These are phyloP conservation scores for Macrolepiota dolichaula DNA, from an alignment of 768 basidiomycete genomes.

Conservation along the genomic window DNA sequence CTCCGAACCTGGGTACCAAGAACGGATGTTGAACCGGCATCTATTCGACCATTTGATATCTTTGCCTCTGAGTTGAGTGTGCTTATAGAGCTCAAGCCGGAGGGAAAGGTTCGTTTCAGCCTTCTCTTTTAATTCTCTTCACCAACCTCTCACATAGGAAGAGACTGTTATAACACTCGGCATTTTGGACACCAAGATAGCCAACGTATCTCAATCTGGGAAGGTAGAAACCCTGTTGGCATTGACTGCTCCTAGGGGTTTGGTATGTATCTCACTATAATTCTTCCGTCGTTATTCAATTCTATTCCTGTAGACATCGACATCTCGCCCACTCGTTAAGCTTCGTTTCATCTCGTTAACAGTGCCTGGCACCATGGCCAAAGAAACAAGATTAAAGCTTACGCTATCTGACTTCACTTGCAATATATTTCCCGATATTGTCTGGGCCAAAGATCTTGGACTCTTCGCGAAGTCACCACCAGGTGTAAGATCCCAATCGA, in stretches of 20 bases:
- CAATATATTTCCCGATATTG: constrained; percentile 56
- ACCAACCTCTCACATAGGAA: neutral
- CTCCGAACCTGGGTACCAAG: constrained; percentile 19
- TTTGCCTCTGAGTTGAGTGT: constrained; percentile 6
- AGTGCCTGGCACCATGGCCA: constrained; percentile 58
- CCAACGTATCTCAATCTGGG: constrained; percentile 39
- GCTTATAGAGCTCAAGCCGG: constrained; percentile 62
- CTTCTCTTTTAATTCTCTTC: neutral
- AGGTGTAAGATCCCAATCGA: constrained; percentile 55
- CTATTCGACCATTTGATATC: constrained; percentile 13
- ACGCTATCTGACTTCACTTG: constrained; percentile 63
- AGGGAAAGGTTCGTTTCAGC: constrained; percentile 55
- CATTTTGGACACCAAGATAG: constrained; percentile 58
- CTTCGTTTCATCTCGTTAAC: constrained; percentile 64
- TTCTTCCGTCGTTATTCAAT: neutral
- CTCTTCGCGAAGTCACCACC: constrained; percentile 79
- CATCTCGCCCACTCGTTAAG: constrained; percentile 52
- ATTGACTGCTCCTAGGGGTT: constrained; percentile 51
- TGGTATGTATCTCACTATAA: constrained; percentile 41
- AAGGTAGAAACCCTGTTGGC: constrained; percentile 41
- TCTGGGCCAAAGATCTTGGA: constrained; percentile 59
- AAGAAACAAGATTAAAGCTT: constrained; percentile 73
- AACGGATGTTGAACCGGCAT: neutral
- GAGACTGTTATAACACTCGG: constrained; percentile 56
- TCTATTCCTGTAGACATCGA: constrained; percentile 32